phyloP scores from a whole-genome alignment of 2,329 filamentous ascomycete species.

The Trichoderma sp. region DNA sequence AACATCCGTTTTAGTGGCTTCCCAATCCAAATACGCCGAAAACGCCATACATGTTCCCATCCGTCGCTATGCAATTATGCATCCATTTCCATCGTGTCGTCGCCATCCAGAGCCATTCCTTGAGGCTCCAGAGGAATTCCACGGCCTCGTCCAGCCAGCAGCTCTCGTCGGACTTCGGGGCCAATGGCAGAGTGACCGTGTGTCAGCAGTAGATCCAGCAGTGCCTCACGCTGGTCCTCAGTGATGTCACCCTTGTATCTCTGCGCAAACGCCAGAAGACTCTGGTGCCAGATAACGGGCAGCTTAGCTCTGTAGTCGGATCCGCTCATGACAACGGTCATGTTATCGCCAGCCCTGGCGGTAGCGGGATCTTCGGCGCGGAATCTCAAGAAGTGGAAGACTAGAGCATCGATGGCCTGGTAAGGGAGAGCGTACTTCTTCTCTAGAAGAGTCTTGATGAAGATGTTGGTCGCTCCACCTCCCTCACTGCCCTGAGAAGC shows the following conservation, averaged over 20 bases:
- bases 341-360: constrained; percentile 51
- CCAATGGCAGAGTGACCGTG: constrained; percentile 86
- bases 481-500: constrained; percentile 79
- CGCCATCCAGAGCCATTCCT: constrained; percentile 61
- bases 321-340: constrained; percentile 44
- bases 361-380: constrained; percentile 63
- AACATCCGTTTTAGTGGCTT: constrained; percentile 5
- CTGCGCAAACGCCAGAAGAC: constrained; percentile 85
- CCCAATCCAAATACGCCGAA: constrained; percentile 18
- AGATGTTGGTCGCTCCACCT: constrained; percentile 89
- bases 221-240: constrained; percentile 86
- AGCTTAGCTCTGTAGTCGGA: constrained; percentile 61
- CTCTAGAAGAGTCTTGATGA: constrained; percentile 88
- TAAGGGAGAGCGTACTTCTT: constrained; percentile 97
- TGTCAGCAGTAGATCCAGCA: constrained; percentile 80
- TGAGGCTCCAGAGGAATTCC: constrained; percentile 64
- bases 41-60: constrained; percentile 25
- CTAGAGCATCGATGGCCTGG: constrained; percentile 89
- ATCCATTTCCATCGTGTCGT: constrained; percentile 88
- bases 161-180: constrained; percentile 83
- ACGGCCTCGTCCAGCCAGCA: constrained; percentile 82
- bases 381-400: constrained; percentile 96
- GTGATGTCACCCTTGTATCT: constrained; percentile 95
- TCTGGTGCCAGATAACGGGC: constrained; percentile 96
- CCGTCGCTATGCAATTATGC: constrained; percentile 27